These are phyloP conservation scores for Microstroma glucosiphilum DNA, from an alignment of 1,284 basidiomycete species.

Conservation along the genomic window DNA sequence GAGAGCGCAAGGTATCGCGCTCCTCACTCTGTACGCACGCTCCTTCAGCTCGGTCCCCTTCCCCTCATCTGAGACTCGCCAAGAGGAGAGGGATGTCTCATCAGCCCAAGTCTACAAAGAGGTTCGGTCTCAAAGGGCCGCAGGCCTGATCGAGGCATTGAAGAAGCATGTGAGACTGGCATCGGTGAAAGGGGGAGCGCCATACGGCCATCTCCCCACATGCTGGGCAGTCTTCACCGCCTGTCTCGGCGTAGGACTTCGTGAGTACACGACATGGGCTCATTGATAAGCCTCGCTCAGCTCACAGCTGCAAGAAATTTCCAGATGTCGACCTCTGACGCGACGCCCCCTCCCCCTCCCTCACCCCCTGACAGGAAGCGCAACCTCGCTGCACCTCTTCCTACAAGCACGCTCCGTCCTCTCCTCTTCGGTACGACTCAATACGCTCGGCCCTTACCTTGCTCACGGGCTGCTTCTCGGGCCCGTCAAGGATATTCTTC, in stretches of 20 bases:
- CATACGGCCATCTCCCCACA: slow-evolving; percentile 73
- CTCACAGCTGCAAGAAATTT: too few relatives aligned
- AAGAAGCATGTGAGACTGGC: not conserved
- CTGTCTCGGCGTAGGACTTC: slow-evolving; percentile 66
- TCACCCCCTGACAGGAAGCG: too few relatives aligned
- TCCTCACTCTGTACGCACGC: slow-evolving; percentile 79
- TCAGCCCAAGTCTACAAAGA: too few relatives aligned
- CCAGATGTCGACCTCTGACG: too few relatives aligned
- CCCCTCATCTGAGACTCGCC: not conserved
- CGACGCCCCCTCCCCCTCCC: too few relatives aligned
- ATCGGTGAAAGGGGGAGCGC: not conserved
- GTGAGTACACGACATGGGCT: slow-evolving; percentile 54
- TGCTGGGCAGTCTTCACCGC: slow-evolving; percentile 83
- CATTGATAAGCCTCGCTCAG: slow-evolving; percentile 62
- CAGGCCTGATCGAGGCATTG: not conserved
- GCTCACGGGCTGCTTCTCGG: slow-evolving; percentile 81
- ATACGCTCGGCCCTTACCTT: slow-evolving; percentile 84
- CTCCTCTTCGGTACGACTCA: slow-evolving; percentile 84
- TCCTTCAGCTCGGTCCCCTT: slow-evolving; percentile 57
- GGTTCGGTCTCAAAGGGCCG: too few relatives aligned
- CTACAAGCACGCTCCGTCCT: slow-evolving; percentile 81
- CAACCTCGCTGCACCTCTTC: slow-evolving; percentile 75
- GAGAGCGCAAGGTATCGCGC: slow-evolving; percentile 82
- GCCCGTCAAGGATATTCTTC: slow-evolving; percentile 53
- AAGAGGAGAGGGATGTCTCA: too few relatives aligned